Evolutionary conservation across 768 basidiomycete genomes (phyloP), one percentile per base, ranked within the genome.

Genomic region (Tricholomella constricta): DNA sequence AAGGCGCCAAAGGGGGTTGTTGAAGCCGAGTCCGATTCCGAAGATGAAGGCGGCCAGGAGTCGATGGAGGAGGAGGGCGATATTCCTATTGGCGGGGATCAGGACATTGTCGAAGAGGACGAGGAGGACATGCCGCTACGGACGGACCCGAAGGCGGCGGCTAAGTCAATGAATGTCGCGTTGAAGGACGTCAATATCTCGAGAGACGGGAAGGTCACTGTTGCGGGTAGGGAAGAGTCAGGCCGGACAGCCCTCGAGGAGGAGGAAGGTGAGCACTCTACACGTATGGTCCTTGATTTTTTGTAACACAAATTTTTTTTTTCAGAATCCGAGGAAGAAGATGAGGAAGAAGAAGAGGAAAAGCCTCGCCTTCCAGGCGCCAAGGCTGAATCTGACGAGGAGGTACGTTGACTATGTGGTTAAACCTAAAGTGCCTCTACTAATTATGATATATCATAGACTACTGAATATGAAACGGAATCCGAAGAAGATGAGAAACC

Each of bases 401-500:
- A 81, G 74, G 82, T 82, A 60, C 25, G 77, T 67, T 25, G 27
- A 31, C 41, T 32, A 32, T 32, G 4, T 10, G 2, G 10, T 32
- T 23, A 42, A 11, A 19, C 45, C 36, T 6, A 35, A 42, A 25
- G 42, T 27, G 45, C 19, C 51, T 54, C 37, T 35, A 47, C 56
- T 63, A 47, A 54, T 58, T 56, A 58, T 42, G 17, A 50, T 23
- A 41, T 53, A n/a, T 41, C 20, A 51, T 54, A 92, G 88, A 91
- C 91, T 32, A 93, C 91, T 69, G 93, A 95, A 73, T 84, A 91
- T 61, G 91, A 90, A 63, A 81, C 78, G n/a, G 85, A 85, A 45
- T 89, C 86, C 0, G 82, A 92, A 63, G 82, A 92, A 64, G 91
- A 90, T 52, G 85, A 87, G 66, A 76, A 82, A 38, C 82, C 85